These are phyloP conservation scores for Mucor sp. DNA, from an alignment of 371 early-diverging fungal species.

Conservation along the genomic window DNA sequence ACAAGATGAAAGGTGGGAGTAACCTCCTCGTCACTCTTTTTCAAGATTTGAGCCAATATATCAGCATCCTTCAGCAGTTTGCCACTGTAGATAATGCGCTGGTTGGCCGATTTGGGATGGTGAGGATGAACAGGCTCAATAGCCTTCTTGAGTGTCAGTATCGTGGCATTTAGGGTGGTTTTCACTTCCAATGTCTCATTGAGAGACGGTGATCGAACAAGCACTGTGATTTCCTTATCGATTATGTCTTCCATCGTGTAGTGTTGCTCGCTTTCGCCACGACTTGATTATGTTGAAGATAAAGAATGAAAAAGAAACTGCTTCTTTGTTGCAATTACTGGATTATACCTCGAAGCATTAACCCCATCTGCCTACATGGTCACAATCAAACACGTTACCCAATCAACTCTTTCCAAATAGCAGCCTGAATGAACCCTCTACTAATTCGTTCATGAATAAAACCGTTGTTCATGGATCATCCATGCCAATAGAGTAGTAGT, in stretches of 20 bases:
- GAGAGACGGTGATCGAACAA: conserved; percentile 48
- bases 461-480: neutral
- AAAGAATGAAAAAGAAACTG: neutral
- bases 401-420: neutral
- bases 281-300: neutral
- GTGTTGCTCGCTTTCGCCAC: neutral
- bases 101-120: conserved; percentile 34
- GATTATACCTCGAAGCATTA: neutral
- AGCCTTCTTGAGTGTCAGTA: conserved; percentile 28
- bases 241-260: neutral
- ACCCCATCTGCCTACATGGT: conserved; percentile 1
- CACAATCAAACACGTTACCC: neutral
- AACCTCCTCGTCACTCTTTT: conserved; percentile 23
- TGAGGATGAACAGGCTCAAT: conserved; percentile 42
- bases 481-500: neutral
- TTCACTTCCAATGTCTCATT: conserved; percentile 36
- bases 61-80: conserved; percentile 37
- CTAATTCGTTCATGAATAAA: neutral
- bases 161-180: conserved; percentile 19
- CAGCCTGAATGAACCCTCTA: neutral
- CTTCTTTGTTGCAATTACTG: neutral
- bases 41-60: conserved; percentile 23
- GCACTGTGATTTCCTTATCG: conserved; percentile 22
- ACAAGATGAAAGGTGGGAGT: conserved; percentile 49
- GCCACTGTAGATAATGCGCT: conserved; percentile 48